These are phyloP conservation scores for Penicillium soppii DNA, from an alignment of 495 filamentous ascomycete genomes.

Conservation along the genomic window DNA sequence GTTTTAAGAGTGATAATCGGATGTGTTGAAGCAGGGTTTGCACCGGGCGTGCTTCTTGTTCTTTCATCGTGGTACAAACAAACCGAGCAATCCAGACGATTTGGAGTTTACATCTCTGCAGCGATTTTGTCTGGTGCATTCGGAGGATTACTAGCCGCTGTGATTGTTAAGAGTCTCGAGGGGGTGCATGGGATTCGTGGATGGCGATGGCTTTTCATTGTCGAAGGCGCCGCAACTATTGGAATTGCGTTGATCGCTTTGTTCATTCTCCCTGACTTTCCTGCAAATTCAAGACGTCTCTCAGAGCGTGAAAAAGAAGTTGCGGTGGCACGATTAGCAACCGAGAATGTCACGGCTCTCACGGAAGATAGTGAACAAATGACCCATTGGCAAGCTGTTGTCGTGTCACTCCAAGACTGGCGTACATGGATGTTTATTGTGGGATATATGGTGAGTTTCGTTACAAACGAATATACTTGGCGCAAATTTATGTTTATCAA, in stretches of 20 bases:
- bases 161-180: slow-evolving; percentile 27
- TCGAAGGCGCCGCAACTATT: slow-evolving; percentile 61
- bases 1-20: slow-evolving; percentile 36
- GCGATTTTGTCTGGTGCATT: slow-evolving; percentile 51
- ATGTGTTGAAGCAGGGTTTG: slow-evolving; percentile 43
- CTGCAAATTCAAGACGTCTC: slow-evolving; percentile 23
- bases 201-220: slow-evolving; percentile 73
- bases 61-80: slow-evolving; percentile 53
- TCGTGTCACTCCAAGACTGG: slow-evolving; percentile 13
- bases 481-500: not conserved
- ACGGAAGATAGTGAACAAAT: slow-evolving; percentile 17
- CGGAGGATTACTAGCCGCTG: slow-evolving; percentile 50
- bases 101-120: slow-evolving; percentile 50
- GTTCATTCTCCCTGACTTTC: slow-evolving; percentile 34
- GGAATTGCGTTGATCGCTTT: slow-evolving; percentile 21
- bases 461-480: not conserved
- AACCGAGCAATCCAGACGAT: slow-evolving; percentile 50
- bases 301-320: slow-evolving; percentile 22
- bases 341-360: slow-evolving; percentile 17
- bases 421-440: slow-evolving; percentile 28
- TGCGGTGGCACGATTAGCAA: slow-evolving; percentile 20
- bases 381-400: slow-evolving; percentile 14
- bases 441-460: slow-evolving; percentile 28
- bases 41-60: slow-evolving; percentile 44
- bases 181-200: slow-evolving; percentile 53